Evolutionary conservation across 2,329 filamentous ascomycete genomes (phyloP).

Genomic region (Rutstroemia sp.): DNA sequence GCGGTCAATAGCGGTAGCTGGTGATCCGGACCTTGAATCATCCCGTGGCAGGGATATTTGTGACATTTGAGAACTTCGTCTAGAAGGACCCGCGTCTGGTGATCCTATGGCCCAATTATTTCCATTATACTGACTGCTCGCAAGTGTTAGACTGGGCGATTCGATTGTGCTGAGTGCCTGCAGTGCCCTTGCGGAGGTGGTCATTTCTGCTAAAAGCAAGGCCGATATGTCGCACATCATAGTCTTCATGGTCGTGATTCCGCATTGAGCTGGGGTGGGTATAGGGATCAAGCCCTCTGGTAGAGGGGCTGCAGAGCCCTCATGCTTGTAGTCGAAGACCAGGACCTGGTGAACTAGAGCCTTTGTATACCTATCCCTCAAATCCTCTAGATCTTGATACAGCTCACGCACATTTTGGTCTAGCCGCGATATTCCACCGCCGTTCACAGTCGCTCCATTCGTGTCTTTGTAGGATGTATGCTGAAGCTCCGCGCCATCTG

Average conservation of each 20-base stretch:
- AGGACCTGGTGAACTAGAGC: conserved; percentile 72
- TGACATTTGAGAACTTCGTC: conserved; percentile 50
- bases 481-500: conserved; percentile 67
- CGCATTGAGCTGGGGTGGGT: conserved; percentile 60
- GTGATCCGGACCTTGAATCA: conserved; percentile 45
- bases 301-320: conserved; percentile 42
- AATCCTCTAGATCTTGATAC: conserved; percentile 60
- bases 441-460: conserved; percentile 46
- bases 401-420: conserved; percentile 53
- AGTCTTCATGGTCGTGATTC: conserved; percentile 72
- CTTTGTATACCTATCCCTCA: conserved; percentile 67
- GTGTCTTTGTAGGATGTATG: conserved; percentile 47
- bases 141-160: conserved; percentile 55
- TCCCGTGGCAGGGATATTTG: conserved; percentile 38
- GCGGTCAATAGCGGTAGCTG: conserved; percentile 48
- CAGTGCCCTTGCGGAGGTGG: conserved; percentile 62
- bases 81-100: conserved; percentile 31
- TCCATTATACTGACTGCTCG: conserved; percentile 36
- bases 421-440: conserved; percentile 37
- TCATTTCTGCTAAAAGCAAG: conserved; percentile 67
- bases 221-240: conserved; percentile 74
- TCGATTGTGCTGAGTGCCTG: conserved; percentile 70
- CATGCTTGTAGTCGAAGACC: conserved; percentile 64
- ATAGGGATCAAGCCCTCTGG: conserved; percentile 65
- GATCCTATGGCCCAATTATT: conserved; percentile 37